Percentiles rank a stretch among this genome's conserved stretches.
phyloP scores from a whole-genome alignment of 768 basidiomycete species.

The Tulasnella sp. region DNA sequence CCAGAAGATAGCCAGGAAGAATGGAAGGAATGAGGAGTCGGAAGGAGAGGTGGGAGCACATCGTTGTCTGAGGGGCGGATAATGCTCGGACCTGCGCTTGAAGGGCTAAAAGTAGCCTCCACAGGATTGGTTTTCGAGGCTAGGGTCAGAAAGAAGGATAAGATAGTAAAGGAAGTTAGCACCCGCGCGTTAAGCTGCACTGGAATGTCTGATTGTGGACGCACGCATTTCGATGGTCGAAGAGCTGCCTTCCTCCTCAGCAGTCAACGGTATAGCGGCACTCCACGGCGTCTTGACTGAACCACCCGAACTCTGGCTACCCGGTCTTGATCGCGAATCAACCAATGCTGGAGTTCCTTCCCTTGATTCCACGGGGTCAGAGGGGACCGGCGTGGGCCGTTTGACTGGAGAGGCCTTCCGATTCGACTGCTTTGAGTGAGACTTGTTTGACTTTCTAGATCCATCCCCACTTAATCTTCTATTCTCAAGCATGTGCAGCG shows the following conservation, averaged over 20 bases:
- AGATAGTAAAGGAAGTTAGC: neutral
- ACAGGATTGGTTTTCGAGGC: neutral
- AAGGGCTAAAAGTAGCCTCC: neutral
- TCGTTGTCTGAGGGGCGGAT: neutral
- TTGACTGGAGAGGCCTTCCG: neutral
- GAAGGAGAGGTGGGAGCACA: neutral
- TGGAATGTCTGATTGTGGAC: neutral
- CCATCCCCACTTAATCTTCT: neutral
- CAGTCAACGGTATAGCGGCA: neutral
- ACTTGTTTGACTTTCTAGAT: conserved; percentile 13
- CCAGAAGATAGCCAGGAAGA: conserved; percentile 14
- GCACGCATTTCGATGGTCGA: neutral
- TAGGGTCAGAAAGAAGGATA: neutral
- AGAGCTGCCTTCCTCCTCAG: neutral
- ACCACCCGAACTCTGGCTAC: neutral
- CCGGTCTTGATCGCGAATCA: neutral
- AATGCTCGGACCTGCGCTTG: conserved; percentile 10
- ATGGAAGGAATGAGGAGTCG: neutral
- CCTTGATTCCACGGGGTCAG: conserved; percentile 14
- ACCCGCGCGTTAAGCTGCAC: no score
- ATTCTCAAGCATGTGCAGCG: neutral
- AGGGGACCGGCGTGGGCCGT: neutral
- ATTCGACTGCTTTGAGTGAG: conserved; percentile 12
- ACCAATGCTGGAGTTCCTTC: conserved; percentile 12
- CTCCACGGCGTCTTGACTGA: conserved; percentile 10